Evolutionary conservation across 1,284 basidiomycete species (phyloP), one percentile per base, ranked within the genome.

Genomic region (Polyporus tsugae): DNA sequence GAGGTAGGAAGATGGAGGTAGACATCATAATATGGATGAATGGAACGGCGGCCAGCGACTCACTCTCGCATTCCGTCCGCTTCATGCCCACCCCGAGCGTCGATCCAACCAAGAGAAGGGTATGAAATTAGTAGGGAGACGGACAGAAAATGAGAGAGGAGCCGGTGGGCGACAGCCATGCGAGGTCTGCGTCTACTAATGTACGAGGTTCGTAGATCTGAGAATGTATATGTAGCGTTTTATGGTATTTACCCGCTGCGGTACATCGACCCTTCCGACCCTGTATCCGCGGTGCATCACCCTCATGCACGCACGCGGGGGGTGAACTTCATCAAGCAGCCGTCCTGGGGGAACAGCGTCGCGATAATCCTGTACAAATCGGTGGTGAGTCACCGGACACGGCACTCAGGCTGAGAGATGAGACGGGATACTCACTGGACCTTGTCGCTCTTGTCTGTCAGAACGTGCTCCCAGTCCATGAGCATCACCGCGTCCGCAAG

Each of bases 261-360:
- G 22, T 19, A n/a, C 57, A 39, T 11, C 10, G n/a, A 39, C 35
- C 61, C 58, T 35, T 36, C 15, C 13, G 6, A 19, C 41, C 42
- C 39, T 9, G 63, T 5, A 22, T 44, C 25, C 59, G 52, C 25
- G 19, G 25, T 5, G 36, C 6, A 39, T 2, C 38, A 19, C 60
- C 41, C 41, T 72, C 67, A 77, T 66, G 70, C 66, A 25, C 66
- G 67, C 44, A 66, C 58, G 42, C 89, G 87, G 44, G 92, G 89
- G 2, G 84, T 83, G 75, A 98, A 90, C 79, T 91, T 94, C 73
- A 98, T 86, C 68, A 86, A 82, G 75, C 95, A 95, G 60, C 95
- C 95, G 78, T 99, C 97, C 81, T 95, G 91, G 29, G 97, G 97
- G 90, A 98, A 98, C 64, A 98, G 84, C 38, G 94, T 95, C n/a